Conservation (phyloP, 257 asterid genomes). For the Solanum verrucosum region DNA sequence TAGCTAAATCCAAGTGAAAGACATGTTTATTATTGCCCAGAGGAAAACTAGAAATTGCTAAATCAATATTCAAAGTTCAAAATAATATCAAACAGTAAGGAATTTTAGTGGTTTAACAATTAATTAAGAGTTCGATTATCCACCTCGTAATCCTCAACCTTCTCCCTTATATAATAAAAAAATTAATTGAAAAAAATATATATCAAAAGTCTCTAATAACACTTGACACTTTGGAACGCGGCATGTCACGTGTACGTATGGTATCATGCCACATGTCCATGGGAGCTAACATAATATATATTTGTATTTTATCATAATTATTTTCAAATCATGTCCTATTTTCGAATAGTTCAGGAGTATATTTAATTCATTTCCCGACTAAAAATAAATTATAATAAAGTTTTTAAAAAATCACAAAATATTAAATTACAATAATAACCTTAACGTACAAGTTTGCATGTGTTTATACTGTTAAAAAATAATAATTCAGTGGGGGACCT, state of each 20-base stretch:
- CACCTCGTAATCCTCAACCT: no score
- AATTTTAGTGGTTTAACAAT: no score
- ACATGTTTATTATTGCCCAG: no score
- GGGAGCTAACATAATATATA: not conserved
- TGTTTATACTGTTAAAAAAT: not conserved
- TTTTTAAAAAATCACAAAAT: not conserved
- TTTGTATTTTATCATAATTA: no score
- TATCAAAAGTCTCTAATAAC: not conserved
- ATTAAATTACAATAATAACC: not conserved
- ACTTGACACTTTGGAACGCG: not conserved
- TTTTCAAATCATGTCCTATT: no score
- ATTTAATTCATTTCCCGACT: not conserved
- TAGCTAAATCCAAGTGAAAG: no score
- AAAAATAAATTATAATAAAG: no score
- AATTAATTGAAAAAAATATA: not conserved
- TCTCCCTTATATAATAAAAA: not conserved
- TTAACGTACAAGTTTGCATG: not conserved
- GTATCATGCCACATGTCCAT: not conserved
- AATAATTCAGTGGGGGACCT: slow-evolving; percentile 40
- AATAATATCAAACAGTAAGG: not conserved
- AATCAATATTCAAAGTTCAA: not conserved
- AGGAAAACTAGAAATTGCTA: no score
- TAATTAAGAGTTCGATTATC: no score
- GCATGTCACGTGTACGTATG: not conserved
- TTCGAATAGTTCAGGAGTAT: not conserved